Conservation (phyloP, 148 eudicot genomes). For the Dysphania ambrosioides region DNA sequence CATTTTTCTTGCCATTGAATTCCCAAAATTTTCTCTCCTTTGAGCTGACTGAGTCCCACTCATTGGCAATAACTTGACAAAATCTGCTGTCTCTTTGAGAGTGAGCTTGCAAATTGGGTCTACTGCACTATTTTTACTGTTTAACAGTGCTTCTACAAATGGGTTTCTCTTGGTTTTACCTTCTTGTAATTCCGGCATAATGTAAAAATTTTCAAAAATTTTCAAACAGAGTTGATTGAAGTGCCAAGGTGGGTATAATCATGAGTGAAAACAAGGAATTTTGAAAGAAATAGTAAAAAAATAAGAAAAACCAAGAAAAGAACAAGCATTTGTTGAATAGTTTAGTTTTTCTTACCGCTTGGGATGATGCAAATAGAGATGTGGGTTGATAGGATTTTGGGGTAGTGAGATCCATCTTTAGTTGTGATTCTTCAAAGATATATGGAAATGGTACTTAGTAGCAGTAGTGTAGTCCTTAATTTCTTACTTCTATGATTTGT, state of each 20-base stretch:
- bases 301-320: constrained; percentile 1
- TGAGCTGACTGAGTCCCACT: constrained; percentile 32
- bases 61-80: constrained; percentile 68
- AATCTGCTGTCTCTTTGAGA: constrained; percentile 69
- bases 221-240: constrained; percentile 9
- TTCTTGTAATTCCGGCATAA: constrained; percentile 25
- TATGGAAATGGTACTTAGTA: too few relatives aligned
- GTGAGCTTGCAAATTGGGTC: constrained; percentile 75
- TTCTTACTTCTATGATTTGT: too few relatives aligned
- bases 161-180: constrained; percentile 40
- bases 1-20: constrained; percentile 25
- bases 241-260: too few relatives aligned
- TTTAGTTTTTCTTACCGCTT: constrained; percentile 18
- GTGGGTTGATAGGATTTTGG: constrained; percentile 27
- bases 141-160: constrained; percentile 44
- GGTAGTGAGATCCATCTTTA: constrained; percentile 31
- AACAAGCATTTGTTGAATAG: constrained; percentile 12
- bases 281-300: too few relatives aligned
- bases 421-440: not conserved
- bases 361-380: constrained; percentile 26
- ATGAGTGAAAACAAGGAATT: constrained; percentile 7
- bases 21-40: constrained; percentile 33
- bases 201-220: constrained; percentile 6
- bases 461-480: too few relatives aligned
- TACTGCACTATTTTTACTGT: not conserved